Evolutionary conservation across 2,329 filamentous ascomycete species (phyloP), one percentile per base, ranked within the genome.

Genomic region (Epichloe festucae): DNA sequence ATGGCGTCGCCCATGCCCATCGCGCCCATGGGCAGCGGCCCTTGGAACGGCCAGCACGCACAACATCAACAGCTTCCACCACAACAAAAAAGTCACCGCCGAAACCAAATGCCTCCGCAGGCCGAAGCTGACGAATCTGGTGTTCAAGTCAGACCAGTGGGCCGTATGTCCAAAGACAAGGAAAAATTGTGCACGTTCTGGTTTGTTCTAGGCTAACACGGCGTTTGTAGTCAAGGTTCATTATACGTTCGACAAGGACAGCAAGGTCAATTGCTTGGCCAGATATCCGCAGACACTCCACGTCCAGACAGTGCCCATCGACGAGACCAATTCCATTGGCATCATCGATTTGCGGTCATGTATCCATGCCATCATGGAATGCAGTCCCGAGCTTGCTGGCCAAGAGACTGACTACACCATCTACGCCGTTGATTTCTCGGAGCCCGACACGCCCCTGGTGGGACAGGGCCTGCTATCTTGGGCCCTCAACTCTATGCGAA

Each of bases 341-440:
- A 78, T 96, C 49, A 81, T 96, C 58, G 89, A 96, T 67, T 75
- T 97, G 50, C 84, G 84, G 58, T 84, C 85, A 55, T 97, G 93
- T 67, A 80, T 96, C 45, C 83, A 91, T 65, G 87, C 90, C 52
- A 84, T 98, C 54, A 72, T 74, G 23, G 73, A 80, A 52, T 79
- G 76, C 71, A 97, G 93, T 64, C 93, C 93, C 39, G 93, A 98
- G 70, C 77, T 98, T 45, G 60, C 61, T 8, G 79, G 63, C 74
- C 85, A 73, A 65, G 85, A 70, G 71, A 71, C 79, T 67, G 90
- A 98, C 70, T 98, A 93, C 70, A 93, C 89, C n/a, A 83, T 98
- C 52, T 98, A 98, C 69, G 89, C 91, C 34, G 88, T 89, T 71
- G 93, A 98, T 67, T 97, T 91, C 67, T 96, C 93, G 12, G 93